Base-by-base conservation (phyloP, 768 basidiomycete species). In the Hypsizygus marmoreus region DNA sequence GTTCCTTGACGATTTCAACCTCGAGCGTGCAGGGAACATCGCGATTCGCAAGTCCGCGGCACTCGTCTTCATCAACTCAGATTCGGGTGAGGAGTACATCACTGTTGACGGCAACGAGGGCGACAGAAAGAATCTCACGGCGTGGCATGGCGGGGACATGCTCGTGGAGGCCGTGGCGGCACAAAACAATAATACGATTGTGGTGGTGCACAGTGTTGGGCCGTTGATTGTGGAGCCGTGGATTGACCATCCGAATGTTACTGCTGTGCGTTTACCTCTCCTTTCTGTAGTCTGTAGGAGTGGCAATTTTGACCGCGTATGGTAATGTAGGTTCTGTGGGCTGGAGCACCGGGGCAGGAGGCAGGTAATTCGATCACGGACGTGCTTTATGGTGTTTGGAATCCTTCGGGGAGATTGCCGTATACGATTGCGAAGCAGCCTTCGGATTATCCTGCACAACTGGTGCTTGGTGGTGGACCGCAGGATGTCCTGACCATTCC, bases 21-120 rank as follows among this genome's bases (percentile, higher is more conserved):
- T 82, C 16, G 57, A 50, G 0, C 58, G 64, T 0, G 84, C 82
- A 6, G 75, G 68, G 4, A 74, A 70, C 35, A 64, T 73, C 33
- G 82, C 74, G 0, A 64, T 67, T 1, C 67, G 59, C 30, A 75
- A 77, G 49, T 81, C 82, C 14, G 84, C 83, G 6, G 85, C 85
- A 1, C 72, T 95, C 30, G 91, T 95, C 8, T 92, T 93, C 64
- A 74, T 92, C 53, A 82, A 84, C 50, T 75, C 88, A 2, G 86
- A 94, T 61, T 91, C 89, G 5, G 93, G 93, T 17, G 93, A 95
- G 67, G 80, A 70, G 12, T 90, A 89, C 58, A 84, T 91, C 54
- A 83, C 81, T 13, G 85, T 90, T 10, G 88, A 88, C 53, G 87
- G 85, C 4, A 92, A 90, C 56, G 73, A 75, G 48, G 88, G 88